Base-by-base conservation (phyloP, 1,139 yeast genomes). In the Candida dubliniensis region DNA sequence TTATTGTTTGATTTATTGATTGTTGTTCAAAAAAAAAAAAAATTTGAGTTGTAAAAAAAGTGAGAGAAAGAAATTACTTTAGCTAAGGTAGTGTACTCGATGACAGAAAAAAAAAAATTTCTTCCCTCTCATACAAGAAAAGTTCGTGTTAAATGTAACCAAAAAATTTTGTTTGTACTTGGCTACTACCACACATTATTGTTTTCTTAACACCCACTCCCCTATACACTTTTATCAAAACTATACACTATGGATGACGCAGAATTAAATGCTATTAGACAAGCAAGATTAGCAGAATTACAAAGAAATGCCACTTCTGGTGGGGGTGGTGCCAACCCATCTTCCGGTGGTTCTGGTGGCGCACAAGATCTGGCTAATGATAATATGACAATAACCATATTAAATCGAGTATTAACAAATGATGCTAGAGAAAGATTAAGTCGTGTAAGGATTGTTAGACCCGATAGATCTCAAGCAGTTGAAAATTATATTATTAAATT, bases 401-500 rank as follows among this genome's bases (percentile, higher is more conserved):
- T 91, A 44, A 77, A 88, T 3, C 91, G 87, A 53, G 76, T 88
- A 12, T 70, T 93, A 40, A 87, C 87, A 47, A 83, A 90, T 7
- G 81, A 77, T 42, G 99, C 98, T 1, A 76, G 96, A 42, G 98
- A 93, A 62, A 76, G 99, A 51, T 74, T 93, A 44, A 81, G 93
- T 31, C 74, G 99, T 47, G 96, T 93, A 27, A 74, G 91, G 36
- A 79, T 93, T 58, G 99, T 93, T 35, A 79, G 93, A 58, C 95
- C 95, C 2, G 98, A 93, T 46, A 74, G 98, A 43, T 98, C 96
- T 1, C 77, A 79, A 40, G 87, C 88, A 5, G 97, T 91, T n/a
- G 98, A 93, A 59, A 83, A 84, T 51, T 81, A 91, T 58, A 67
- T 93, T 39, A 66, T 86, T 31, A 80, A 83, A 54, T 67, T 91